Evolutionary conservation across 78 protist genomes (phyloP).

Genomic region (Paratrimastix pyriformis): DNA sequence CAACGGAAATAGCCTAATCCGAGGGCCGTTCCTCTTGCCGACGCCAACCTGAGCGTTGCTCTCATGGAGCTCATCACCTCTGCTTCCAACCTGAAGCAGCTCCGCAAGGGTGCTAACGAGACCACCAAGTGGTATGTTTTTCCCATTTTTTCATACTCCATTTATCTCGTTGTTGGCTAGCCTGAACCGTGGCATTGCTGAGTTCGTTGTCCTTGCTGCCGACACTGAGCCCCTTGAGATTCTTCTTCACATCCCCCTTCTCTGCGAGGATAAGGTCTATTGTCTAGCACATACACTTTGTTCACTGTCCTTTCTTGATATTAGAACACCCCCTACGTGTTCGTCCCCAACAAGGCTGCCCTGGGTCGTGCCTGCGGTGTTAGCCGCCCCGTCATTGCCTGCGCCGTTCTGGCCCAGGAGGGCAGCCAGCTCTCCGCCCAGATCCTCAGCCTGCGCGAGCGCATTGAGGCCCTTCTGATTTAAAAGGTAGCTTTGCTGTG

Average conservation of each 20-base stretch:
- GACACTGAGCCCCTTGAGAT: conserved; percentile 49
- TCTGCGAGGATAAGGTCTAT: conserved; percentile 48
- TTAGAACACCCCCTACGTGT: conserved; percentile 34
- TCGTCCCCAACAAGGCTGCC: conserved; percentile 38
- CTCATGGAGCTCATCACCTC: conserved; percentile 36
- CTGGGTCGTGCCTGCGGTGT: conserved; percentile 47
- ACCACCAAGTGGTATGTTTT: conserved; percentile 30
- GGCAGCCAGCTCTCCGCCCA: conserved; percentile 15
- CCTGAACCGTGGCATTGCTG: conserved; percentile 30
- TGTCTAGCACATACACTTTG: background rate
- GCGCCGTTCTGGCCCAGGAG: conserved; percentile 29
- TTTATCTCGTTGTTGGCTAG: background rate
- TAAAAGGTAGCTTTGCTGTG: too few relatives aligned
- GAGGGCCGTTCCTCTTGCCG: conserved; percentile 40
- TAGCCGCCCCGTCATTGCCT: conserved; percentile 37
- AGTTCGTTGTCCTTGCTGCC: conserved; percentile 47
- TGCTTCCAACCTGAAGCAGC: conserved; percentile 24
- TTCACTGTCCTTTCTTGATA: background rate
- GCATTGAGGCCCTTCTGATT: conserved; percentile 26
- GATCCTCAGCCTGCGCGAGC: conserved; percentile 8
- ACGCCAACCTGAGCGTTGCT: conserved; percentile 12
- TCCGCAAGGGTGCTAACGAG: conserved; percentile 39
- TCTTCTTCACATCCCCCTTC: conserved; percentile 41
- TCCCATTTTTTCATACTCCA: background rate
- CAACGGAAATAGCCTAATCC: too few relatives aligned